phyloP scores from a whole-genome alignment of 1,284 basidiomycete genomes.

The Exsudoporus floridanus region DNA sequence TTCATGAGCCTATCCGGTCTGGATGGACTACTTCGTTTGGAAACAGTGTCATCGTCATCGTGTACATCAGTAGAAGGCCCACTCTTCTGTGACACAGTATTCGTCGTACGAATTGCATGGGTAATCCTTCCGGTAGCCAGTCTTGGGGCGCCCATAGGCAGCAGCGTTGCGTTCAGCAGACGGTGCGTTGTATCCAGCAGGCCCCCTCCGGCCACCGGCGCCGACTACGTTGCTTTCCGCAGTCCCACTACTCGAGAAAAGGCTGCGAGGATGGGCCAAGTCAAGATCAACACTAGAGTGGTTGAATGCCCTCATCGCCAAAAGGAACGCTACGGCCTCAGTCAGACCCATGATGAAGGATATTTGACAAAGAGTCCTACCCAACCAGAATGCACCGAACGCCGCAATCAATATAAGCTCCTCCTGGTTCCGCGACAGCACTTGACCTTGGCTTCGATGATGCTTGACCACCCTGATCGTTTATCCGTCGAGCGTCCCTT shows the following conservation, averaged over 20 bases:
- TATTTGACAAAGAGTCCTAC: conserved; percentile 40
- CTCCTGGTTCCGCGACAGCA: conserved; percentile 66
- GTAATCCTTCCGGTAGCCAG: conserved; percentile 41
- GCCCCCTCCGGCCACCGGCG: conserved; percentile 30
- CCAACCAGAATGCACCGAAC: conserved; percentile 70
- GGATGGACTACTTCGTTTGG: conserved; percentile 2
- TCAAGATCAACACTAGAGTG: conserved; percentile 32
- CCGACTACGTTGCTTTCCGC: conserved; percentile 37
- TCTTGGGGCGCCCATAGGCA: conserved; percentile 37
- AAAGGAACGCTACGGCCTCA: conserved; percentile 38
- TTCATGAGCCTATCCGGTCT: conserved; percentile 8
- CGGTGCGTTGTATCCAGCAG: conserved; percentile 19
- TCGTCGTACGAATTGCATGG: conserved; percentile 58
- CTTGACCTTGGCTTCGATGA: conserved; percentile 52
- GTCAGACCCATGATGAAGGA: conserved; percentile 4
- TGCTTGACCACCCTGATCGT: conserved; percentile 52
- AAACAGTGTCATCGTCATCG: not conserved
- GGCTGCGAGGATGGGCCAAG: conserved; percentile 30
- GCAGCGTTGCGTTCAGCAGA: conserved; percentile 32
- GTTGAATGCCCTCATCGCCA: conserved; percentile 46
- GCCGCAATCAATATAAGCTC: conserved; percentile 68
- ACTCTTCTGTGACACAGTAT: conserved; percentile 73
- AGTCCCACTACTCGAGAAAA: conserved; percentile 37
- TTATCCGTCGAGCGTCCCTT: not conserved
- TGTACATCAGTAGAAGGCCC: conserved; percentile 52